Percentiles rank a stretch among this genome's conserved stretches.
Evolutionary conservation across 1,139 yeast species (phyloP).

Genomic region (Candida glucosophila): DNA sequence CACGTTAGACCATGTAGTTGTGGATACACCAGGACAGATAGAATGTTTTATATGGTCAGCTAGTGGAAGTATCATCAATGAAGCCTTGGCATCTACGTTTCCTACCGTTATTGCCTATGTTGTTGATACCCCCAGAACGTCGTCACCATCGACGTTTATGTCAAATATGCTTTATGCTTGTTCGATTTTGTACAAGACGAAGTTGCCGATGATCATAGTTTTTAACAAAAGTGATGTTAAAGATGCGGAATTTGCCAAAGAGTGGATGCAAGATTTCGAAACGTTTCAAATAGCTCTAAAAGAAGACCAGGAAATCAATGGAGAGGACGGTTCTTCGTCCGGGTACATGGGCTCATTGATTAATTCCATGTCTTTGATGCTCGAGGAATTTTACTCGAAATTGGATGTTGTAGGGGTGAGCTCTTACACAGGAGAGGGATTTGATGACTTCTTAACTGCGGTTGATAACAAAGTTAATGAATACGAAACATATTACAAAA

Average conservation of each 20-base stretch:
- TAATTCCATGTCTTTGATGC: constrained; percentile 90
- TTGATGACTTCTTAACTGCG: constrained; percentile 77
- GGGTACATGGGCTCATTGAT: constrained; percentile 94
- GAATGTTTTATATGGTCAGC: constrained; percentile 98
- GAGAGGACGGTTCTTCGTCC: constrained; percentile 64
- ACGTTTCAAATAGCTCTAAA: constrained; percentile 74
- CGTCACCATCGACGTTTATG: constrained; percentile 94
- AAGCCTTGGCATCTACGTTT: constrained; percentile 90
- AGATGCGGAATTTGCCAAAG: constrained; percentile 79
- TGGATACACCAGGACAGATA: constrained; percentile 98
- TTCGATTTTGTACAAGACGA: constrained; percentile 90
- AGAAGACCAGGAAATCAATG: constrained; percentile 53
- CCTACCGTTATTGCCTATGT: constrained; percentile 95
- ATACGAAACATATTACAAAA: constrained; percentile 72
- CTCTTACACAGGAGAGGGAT: constrained; percentile 87
- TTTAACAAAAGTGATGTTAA: constrained; percentile 92
- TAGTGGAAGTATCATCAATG: constrained; percentile 92
- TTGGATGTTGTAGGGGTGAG: constrained; percentile 91
- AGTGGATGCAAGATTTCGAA: constrained; percentile 98
- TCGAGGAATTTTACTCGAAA: constrained; percentile 93
- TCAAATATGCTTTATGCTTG: constrained; percentile 98
- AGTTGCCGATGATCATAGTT: constrained; percentile 93
- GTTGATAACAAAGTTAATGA: constrained; percentile 86
- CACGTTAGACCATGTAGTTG: constrained; percentile 59
- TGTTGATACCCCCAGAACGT: constrained; percentile 91